Conservation (phyloP, 352 stramenopile species). For the Pythium apleroticum region DNA sequence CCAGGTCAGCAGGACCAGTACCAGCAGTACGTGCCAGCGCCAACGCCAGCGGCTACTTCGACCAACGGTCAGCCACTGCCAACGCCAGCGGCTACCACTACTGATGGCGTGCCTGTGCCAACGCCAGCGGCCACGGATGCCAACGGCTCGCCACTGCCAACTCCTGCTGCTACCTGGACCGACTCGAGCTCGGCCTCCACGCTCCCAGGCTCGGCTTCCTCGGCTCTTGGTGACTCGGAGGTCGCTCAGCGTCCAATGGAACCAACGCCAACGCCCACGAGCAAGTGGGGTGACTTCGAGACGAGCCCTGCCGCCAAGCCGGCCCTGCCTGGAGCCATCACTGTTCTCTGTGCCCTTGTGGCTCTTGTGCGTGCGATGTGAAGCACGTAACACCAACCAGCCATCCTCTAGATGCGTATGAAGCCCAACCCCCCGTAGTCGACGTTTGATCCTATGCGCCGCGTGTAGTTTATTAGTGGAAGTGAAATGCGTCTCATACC, state of each 20-base stretch:
- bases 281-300: conserved; percentile 25
- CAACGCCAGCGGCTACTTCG: conserved; percentile 4
- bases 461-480: conserved; percentile 4
- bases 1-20: not conserved
- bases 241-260: conserved; percentile 12
- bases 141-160: conserved; percentile 4
- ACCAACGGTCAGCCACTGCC: not conserved
- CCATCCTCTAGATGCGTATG: conserved; percentile 1
- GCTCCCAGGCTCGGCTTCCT: not conserved
- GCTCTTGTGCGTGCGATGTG: conserved; percentile 21
- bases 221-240: conserved; percentile 6
- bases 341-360: conserved; percentile 15
- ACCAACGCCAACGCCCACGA: conserved; percentile 4
- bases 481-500: not conserved
- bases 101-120: not conserved
- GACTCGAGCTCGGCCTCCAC: not conserved
- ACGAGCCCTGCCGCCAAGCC: conserved; percentile 22
- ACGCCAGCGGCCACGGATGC: not conserved
- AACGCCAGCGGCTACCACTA: conserved; percentile 11
- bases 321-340: conserved; percentile 14
- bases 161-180: conserved; percentile 11
- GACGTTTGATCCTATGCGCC: conserved; percentile 3
- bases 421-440: not conserved
- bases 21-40: not conserved
- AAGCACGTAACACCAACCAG: conserved; percentile 5